phyloP scores from a whole-genome alignment of 2,329 filamentous ascomycete species.

The Sporothrix curviconia region DNA sequence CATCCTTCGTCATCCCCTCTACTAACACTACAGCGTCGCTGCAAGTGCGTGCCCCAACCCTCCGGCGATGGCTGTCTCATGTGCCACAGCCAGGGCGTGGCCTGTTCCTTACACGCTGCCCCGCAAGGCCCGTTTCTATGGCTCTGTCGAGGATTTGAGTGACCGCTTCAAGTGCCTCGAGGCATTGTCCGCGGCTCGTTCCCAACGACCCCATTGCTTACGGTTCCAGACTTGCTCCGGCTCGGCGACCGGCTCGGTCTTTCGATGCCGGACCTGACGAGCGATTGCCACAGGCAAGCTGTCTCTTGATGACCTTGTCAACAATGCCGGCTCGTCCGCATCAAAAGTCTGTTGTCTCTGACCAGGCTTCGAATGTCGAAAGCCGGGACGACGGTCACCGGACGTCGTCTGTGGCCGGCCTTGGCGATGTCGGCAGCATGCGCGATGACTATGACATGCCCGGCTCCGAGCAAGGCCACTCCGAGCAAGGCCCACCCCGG shows the following conservation, averaged over 20 bases:
- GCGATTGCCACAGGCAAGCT: background rate
- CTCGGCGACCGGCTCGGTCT: conserved; percentile 28
- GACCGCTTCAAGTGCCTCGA: conserved; percentile 32
- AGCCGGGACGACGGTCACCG: background rate
- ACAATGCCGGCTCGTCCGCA: too few relatives aligned
- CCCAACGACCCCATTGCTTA: conserved; percentile 27
- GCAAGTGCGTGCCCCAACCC: conserved; percentile 29
- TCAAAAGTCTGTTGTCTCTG: background rate
- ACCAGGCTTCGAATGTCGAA: background rate
- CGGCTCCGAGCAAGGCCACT: too few relatives aligned
- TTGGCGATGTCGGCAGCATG: too few relatives aligned
- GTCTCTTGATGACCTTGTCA: conserved; percentile 3
- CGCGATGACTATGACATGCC: too few relatives aligned
- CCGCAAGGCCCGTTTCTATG: conserved; percentile 33
- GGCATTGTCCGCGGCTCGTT: conserved; percentile 30
- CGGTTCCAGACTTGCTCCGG: conserved; percentile 26
- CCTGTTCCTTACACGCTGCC: conserved; percentile 30
- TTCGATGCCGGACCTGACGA: conserved; percentile 28
- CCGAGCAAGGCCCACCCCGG: too few relatives aligned
- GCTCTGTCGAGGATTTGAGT: conserved; percentile 31
- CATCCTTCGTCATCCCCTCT: too few relatives aligned
- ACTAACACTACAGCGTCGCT: conserved; percentile 23
- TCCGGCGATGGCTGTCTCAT: conserved; percentile 27
- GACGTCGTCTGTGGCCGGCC: background rate
- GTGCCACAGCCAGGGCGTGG: conserved; percentile 28